Conservation (phyloP, 305 asterid genomes). For the Fraxinus dipetala region DNA sequence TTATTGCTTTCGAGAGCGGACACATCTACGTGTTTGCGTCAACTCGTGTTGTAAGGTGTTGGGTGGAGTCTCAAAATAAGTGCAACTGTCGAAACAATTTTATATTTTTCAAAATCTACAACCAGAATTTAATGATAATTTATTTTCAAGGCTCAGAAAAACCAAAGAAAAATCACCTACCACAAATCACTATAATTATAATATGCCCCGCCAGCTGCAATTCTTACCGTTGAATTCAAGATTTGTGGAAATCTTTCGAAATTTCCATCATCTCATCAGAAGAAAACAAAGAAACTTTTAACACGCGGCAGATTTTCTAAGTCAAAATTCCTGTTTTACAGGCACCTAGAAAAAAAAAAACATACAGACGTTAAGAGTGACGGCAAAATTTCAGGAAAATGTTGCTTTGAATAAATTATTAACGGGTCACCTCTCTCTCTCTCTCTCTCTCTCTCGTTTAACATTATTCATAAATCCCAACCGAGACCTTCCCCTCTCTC, state of each 20-base stretch:
- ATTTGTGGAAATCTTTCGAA: conserved; percentile 22
- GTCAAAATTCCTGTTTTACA: conserved; percentile 19
- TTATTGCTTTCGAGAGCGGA: background rate
- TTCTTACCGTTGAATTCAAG: conserved; percentile 45
- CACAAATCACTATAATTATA: conserved; percentile 3
- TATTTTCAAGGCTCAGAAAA: background rate
- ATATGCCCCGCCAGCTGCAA: conserved; percentile 15
- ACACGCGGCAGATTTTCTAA: conserved; percentile 28
- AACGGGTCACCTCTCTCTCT: conserved; percentile 29
- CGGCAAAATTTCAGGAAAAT: conserved; percentile 39
- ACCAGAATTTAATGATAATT: background rate
- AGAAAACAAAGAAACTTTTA: conserved; percentile 20
- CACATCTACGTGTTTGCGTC: too few species aligned
- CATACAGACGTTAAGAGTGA: conserved; percentile 43
- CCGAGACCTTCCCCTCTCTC: background rate
- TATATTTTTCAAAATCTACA: background rate
- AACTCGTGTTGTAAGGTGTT: background rate
- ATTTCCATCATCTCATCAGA: conserved; percentile 8
- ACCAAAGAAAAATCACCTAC: conserved; percentile 17
- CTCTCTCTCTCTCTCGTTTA: conserved; percentile 6
- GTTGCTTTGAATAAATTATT: conserved; percentile 16
- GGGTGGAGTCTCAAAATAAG: too few species aligned
- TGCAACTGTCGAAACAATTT: background rate
- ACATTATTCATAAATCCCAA: background rate
- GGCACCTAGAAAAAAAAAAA: background rate